These are phyloP conservation scores for Talaromyces liani DNA, from an alignment of 495 filamentous ascomycete genomes.

Conservation along the genomic window DNA sequence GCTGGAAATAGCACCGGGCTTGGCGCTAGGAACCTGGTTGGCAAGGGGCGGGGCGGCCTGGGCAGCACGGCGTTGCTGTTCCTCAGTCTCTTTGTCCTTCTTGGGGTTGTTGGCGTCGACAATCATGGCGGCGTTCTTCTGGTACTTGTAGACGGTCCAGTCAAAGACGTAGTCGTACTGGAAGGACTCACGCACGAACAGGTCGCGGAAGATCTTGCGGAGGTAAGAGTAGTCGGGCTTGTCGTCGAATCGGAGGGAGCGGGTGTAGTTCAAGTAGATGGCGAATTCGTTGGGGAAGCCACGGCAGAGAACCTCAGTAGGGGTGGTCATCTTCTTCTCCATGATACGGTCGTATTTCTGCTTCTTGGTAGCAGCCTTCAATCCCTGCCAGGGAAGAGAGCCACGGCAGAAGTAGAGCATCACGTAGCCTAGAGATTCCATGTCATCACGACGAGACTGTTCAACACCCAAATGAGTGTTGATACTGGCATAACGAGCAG, in stretches of 20 bases:
- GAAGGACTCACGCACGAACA: conserved; percentile 98
- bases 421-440: conserved; percentile 98
- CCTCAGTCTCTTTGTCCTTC: conserved; percentile 68
- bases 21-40: conserved; percentile 46
- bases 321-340: conserved; percentile 99
- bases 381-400: conserved; percentile 96
- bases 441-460: conserved; percentile 98
- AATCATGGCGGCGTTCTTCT: conserved; percentile 95
- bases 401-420: conserved; percentile 99
- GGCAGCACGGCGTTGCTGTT: conserved; percentile 56
- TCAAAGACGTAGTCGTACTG: conserved; percentile 99
- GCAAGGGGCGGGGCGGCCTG: conserved; percentile 55
- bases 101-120: conserved; percentile 63
- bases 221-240: conserved; percentile 99
- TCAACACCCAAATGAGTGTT: conserved; percentile 99
- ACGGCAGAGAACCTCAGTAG: conserved; percentile 97
- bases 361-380: conserved; percentile 99
- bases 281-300: conserved; percentile 99
- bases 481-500: conserved; percentile 97
- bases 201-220: conserved; percentile 99
- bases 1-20: conserved; percentile 65
- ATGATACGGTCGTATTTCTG: conserved; percentile 99
- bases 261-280: conserved; percentile 99
- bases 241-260: conserved; percentile 97
- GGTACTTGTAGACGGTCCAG: conserved; percentile 99